Conservation (phyloP, 148 eudicot genomes). For the Fallopia convolvulus region DNA sequence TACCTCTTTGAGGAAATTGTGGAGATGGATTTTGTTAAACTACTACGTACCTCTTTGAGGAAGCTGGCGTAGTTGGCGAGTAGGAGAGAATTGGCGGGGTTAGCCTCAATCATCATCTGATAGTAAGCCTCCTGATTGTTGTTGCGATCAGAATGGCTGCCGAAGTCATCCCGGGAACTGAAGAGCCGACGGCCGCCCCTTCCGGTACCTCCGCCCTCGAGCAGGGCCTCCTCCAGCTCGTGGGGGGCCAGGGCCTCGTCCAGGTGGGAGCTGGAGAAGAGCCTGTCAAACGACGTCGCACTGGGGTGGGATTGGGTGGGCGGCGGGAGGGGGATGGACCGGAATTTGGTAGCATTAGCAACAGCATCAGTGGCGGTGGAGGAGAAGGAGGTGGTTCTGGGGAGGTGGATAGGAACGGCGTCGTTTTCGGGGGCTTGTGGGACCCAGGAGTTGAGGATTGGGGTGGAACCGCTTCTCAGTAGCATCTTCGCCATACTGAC, state of each 20-base stretch:
- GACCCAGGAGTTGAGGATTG: background rate
- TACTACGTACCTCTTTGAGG: conserved; percentile 7
- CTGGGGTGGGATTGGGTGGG: background rate
- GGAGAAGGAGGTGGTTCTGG: background rate
- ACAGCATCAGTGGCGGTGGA: background rate
- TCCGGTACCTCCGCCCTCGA: background rate
- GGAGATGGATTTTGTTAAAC: background rate
- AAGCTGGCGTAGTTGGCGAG: conserved; percentile 6
- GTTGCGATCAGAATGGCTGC: background rate
- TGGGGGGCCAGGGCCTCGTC: background rate
- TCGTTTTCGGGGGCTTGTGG: background rate
- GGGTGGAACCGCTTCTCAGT: background rate
- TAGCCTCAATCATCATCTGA: conserved; percentile 6
- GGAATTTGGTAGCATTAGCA: background rate
- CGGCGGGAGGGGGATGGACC: background rate
- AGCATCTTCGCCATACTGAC: background rate
- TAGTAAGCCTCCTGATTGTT: background rate
- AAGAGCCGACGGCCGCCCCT: background rate
- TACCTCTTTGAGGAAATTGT: background rate
- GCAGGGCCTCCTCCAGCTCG: background rate
- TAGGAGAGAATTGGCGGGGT: conserved; percentile 1
- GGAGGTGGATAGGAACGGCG: background rate
- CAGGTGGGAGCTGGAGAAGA: background rate
- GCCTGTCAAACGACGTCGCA: background rate
- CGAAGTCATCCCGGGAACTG: background rate